phyloP scores from a whole-genome alignment of 495 filamentous ascomycete species.

The Lasiosphaeriaceae sp. region DNA sequence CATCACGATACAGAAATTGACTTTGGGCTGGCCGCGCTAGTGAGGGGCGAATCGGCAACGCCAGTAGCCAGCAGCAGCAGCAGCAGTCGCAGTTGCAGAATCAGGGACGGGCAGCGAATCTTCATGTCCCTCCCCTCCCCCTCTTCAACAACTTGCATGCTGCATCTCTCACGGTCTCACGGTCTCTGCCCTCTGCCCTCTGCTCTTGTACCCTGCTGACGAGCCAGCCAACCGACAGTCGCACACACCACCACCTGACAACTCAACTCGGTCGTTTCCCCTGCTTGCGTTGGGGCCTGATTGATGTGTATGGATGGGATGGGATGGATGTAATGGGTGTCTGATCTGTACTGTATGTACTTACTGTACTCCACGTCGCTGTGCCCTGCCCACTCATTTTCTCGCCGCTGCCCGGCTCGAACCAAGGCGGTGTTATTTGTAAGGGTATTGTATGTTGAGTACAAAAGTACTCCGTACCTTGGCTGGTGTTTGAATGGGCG shows the following conservation, averaged over 20 bases:
- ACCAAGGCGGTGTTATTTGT: neutral
- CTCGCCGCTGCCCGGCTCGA: neutral
- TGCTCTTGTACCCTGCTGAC: neutral
- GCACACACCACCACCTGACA: no score
- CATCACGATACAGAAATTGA: neutral
- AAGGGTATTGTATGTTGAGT: no score
- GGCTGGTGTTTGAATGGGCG: no score
- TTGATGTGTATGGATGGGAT: no score
- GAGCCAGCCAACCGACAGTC: neutral
- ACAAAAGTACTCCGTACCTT: no score
- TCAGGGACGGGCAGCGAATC: no score
- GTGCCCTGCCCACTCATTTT: neutral
- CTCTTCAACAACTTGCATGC: neutral
- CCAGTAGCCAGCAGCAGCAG: no score
- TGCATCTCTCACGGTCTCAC: neutral
- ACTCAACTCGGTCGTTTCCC: no score
- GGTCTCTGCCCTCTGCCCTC: no score
- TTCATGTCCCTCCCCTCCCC: no score
- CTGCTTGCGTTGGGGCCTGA: no score
- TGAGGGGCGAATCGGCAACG: slow-evolving; percentile 2
- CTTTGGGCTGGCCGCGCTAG: neutral
- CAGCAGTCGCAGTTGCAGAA: neutral
- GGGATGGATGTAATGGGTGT: neutral
- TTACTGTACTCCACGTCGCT: neutral
- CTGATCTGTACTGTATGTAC: neutral